phyloP scores from a whole-genome alignment of 1,284 basidiomycete species.

The Cutaneotrichosporon cutaneum region DNA sequence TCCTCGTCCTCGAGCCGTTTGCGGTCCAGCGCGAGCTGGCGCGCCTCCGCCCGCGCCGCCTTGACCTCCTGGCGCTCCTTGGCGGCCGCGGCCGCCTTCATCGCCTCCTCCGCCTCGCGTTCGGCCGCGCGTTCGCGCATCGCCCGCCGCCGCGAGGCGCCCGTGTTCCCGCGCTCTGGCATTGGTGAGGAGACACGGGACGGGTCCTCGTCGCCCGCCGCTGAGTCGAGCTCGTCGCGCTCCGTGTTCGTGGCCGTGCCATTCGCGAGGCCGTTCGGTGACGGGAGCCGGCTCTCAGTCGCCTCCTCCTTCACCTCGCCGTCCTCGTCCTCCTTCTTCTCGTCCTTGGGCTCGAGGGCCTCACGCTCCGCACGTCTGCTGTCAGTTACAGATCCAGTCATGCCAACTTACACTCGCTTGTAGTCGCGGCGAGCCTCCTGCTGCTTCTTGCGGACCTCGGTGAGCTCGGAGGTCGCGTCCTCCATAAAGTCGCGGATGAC shows the following conservation, averaged over 20 bases:
- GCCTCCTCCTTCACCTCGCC: constrained; percentile 53
- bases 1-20: constrained; percentile 84
- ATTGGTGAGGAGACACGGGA: constrained; percentile 18
- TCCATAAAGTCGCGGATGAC: constrained; percentile 85
- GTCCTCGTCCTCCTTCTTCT: constrained; percentile 59
- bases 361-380: constrained; percentile 50
- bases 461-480: constrained; percentile 80
- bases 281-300: constrained; percentile 23
- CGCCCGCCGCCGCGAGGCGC: constrained; percentile 41
- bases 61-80: constrained; percentile 39
- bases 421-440: constrained; percentile 87
- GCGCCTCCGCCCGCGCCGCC: constrained; percentile 38
- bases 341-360: constrained; percentile 48
- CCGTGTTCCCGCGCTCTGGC: constrained; percentile 11
- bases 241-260: constrained; percentile 32
- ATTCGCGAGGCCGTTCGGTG: constrained; percentile 33
- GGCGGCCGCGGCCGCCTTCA: constrained; percentile 62
- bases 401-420: constrained; percentile 71
- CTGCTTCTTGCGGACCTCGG: constrained; percentile 90
- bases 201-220: constrained; percentile 21
- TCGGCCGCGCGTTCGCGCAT: constrained; percentile 49
- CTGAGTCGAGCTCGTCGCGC: constrained; percentile 46
- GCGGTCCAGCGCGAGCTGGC: constrained; percentile 58
- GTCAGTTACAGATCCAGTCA: not conserved
- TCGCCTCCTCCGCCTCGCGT: constrained; percentile 58